A percentile compares a stretch with the other conserved stretches of the same genome.
Evolutionary conservation across 805 yeast genomes (phyloP).

Genomic region (Kluyveromyces dobzhanskii): DNA sequence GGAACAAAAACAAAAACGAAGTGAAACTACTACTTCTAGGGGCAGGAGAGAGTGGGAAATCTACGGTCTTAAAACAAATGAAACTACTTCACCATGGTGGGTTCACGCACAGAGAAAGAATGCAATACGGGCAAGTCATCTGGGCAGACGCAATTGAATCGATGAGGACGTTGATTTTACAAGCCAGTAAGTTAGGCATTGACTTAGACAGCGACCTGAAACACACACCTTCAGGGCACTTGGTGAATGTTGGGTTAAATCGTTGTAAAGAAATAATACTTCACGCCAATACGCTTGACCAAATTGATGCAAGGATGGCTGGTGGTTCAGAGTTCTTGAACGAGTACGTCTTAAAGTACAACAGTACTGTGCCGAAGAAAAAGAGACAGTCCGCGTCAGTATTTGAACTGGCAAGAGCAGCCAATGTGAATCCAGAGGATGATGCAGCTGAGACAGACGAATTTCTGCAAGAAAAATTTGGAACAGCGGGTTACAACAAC

Average conservation of each 20-base stretch:
- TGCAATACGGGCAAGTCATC: conserved; percentile 75
- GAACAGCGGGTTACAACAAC: no score
- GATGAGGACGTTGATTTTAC: conserved; percentile 70
- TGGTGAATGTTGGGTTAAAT: conserved; percentile 34
- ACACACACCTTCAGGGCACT: conserved; percentile 2
- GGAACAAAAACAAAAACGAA: conserved; percentile 47
- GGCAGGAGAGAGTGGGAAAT: conserved; percentile 92
- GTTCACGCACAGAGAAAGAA: conserved; percentile 69
- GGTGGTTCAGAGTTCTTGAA: conserved; percentile 57
- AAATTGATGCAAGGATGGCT: conserved; percentile 56
- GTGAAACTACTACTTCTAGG: conserved; percentile 75
- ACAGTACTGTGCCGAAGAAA: conserved; percentile 38
- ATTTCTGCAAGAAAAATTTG: neutral
- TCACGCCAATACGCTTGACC: conserved; percentile 49
- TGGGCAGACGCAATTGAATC: conserved; percentile 89
- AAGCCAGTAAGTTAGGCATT: conserved; percentile 60
- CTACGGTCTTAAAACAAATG: conserved; percentile 87
- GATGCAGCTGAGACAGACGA: neutral
- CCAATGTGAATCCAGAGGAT: conserved; percentile 4
- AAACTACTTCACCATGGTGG: conserved; percentile 79
- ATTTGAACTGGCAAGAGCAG: conserved; percentile 13
- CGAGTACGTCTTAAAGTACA: conserved; percentile 55
- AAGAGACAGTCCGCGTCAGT: conserved; percentile 40
- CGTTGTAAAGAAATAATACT: conserved; percentile 42
- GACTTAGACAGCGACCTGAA: conserved; percentile 58